Evolutionary conservation across 2,329 filamentous ascomycete species (phyloP).

Genomic region (Pseudogymnoascus sp.): DNA sequence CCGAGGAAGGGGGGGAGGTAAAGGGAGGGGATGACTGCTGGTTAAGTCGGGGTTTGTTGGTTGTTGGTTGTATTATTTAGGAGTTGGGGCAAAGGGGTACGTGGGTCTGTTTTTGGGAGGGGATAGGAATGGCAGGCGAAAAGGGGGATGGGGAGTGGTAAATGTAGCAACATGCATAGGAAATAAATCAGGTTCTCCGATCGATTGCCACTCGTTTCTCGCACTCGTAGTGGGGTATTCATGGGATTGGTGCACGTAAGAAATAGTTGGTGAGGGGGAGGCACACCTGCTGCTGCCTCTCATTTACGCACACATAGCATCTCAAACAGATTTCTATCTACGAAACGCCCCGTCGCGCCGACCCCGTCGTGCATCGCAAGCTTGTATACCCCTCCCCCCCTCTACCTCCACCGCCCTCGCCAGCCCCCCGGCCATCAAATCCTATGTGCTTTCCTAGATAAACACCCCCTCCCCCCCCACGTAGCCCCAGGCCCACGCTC

Average conservation of each 20-base stretch:
- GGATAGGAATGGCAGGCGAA: background rate
- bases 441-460: background rate
- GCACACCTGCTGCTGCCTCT: background rate
- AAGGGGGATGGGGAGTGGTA: background rate
- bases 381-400: background rate
- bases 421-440: background rate
- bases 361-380: background rate
- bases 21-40: background rate
- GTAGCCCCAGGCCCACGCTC: background rate
- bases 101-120: background rate
- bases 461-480: background rate
- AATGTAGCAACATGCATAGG: conserved; percentile 8
- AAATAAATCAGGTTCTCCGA: background rate
- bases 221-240: no score
- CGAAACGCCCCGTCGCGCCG: background rate
- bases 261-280: background rate
- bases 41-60: background rate
- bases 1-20: conserved; percentile 20
- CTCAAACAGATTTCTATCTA: background rate
- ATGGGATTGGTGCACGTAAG: background rate
- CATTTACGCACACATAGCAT: background rate
- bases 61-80: background rate
- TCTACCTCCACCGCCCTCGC: background rate
- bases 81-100: background rate
- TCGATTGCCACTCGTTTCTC: background rate